Conservation (phyloP, 2,329 filamentous ascomycete genomes). For the Alternaria conjuncta region DNA sequence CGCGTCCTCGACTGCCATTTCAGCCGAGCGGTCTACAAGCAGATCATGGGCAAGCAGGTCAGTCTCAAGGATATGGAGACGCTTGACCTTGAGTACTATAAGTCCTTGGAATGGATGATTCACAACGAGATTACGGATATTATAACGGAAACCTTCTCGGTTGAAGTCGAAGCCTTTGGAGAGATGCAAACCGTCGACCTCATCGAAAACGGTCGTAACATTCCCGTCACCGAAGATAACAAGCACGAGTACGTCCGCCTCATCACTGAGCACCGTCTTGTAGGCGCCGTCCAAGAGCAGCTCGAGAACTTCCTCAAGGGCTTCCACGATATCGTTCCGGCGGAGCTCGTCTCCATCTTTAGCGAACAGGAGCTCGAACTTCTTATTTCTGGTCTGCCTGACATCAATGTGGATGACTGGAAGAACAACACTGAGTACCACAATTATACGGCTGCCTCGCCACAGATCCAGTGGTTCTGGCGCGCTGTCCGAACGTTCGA, state of each 20-base stretch:
- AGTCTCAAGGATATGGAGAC: constrained; percentile 99
- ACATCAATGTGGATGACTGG: constrained; percentile 99
- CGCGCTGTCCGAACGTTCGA: constrained; percentile 95
- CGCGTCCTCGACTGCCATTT: constrained; percentile 98
- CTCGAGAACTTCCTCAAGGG: constrained; percentile 92
- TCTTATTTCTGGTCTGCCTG: constrained; percentile 93
- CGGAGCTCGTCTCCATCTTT: constrained; percentile 94
- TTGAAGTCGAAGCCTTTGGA: constrained; percentile 93
- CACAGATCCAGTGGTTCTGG: constrained; percentile 99
- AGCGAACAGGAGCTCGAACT: constrained; percentile 98
- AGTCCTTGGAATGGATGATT: constrained; percentile 97
- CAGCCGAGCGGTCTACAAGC: constrained; percentile 97
- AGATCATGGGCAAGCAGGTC: constrained; percentile 91
- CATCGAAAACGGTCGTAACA: constrained; percentile 84
- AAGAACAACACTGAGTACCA: constrained; percentile 99
- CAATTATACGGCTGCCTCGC: constrained; percentile 92
- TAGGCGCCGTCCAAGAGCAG: constrained; percentile 91
- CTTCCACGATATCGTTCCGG: constrained; percentile 97
- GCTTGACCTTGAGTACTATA: constrained; percentile 98
- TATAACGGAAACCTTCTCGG: constrained; percentile 93
- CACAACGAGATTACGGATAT: constrained; percentile 99
- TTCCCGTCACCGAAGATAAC: constrained; percentile 95
- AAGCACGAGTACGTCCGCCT: constrained; percentile 97
- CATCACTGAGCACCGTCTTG: constrained; percentile 91
- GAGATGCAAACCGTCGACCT: constrained; percentile 87